Evolutionary conservation across 2,329 filamentous ascomycete species (phyloP).

Genomic region (Cercospora sojina): DNA sequence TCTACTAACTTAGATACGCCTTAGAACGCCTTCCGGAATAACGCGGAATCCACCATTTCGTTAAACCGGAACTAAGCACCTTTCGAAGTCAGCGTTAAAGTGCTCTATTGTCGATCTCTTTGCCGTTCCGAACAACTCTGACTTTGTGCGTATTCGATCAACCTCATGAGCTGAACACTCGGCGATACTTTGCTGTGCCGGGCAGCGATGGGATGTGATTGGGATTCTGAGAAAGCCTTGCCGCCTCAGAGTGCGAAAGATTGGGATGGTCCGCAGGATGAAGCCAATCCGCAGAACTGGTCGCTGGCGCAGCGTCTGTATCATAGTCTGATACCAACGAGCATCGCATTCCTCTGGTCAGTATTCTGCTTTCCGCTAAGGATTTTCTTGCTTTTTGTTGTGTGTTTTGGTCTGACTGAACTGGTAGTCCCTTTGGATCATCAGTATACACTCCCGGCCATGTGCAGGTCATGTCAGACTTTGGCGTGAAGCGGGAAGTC

Average conservation of each 20-base stretch:
- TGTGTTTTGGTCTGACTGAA: too few species aligned
- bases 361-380: background rate
- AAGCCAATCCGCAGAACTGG: slow-evolving; percentile 29
- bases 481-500: slow-evolving; percentile 55
- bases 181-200: background rate
- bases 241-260: slow-evolving; percentile 9
- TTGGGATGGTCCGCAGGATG: slow-evolving; percentile 23
- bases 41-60: too few species aligned
- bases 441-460: slow-evolving; percentile 25
- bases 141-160: background rate
- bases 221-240: slow-evolving; percentile 5
- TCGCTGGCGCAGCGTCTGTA: slow-evolving; percentile 15
- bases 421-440: slow-evolving; percentile 31
- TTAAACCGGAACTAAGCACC: too few species aligned
- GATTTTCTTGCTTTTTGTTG: too few species aligned
- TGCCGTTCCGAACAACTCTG: background rate
- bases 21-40: too few species aligned
- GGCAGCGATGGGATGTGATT: slow-evolving; percentile 12
- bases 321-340: slow-evolving; percentile 6
- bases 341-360: slow-evolving; percentile 24
- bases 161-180: background rate
- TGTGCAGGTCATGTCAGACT: slow-evolving; percentile 51
- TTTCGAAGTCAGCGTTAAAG: too few species aligned
- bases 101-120: background rate
- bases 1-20: too few species aligned